Percentiles rank a stretch among this genome's conserved stretches.
These are phyloP conservation scores for Eremochloa ophiuroides DNA, from an alignment of 176 grass and related monocot species.

Conservation along the genomic window DNA sequence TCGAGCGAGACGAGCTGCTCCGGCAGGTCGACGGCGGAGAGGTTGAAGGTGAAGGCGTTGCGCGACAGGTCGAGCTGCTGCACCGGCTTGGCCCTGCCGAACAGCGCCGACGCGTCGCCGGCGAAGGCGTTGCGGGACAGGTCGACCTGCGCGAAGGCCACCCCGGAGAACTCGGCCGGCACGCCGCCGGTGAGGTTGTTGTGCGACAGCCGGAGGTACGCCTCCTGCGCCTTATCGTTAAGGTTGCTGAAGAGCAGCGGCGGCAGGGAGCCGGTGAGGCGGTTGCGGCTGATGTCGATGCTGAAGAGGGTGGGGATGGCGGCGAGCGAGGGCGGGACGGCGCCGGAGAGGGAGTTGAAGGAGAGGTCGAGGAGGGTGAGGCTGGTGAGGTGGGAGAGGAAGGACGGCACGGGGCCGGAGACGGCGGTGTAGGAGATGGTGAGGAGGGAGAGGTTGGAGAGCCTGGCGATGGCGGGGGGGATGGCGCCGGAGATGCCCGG, in stretches of 20 bases:
- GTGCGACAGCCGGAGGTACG: slow-evolving; percentile 49
- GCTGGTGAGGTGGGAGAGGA: slow-evolving; percentile 17
- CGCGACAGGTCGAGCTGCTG: slow-evolving; percentile 55
- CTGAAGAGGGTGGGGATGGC: not conserved
- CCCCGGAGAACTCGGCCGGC: slow-evolving; percentile 30
- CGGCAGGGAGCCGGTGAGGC: slow-evolving; percentile 40
- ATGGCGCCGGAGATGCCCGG: slow-evolving; percentile 47
- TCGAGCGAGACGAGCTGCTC: slow-evolving; percentile 29
- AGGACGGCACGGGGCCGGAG: slow-evolving; percentile 51
- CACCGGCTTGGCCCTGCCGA: slow-evolving; percentile 21
- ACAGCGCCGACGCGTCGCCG: slow-evolving; percentile 35
- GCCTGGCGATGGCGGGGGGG: slow-evolving; percentile 29
- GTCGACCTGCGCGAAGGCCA: slow-evolving; percentile 31
- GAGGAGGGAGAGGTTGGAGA: slow-evolving; percentile 36
- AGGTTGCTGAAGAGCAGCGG: slow-evolving; percentile 15
- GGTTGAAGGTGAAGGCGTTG: slow-evolving; percentile 54
- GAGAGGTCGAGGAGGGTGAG: slow-evolving; percentile 56
- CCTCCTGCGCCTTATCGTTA: not conserved
- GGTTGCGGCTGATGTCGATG: slow-evolving; percentile 65
- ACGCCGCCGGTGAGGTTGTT: slow-evolving; percentile 59
- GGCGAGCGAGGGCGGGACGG: slow-evolving; percentile 44
- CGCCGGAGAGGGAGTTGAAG: slow-evolving; percentile 51
- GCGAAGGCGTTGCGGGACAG: slow-evolving; percentile 59
- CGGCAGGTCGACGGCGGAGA: slow-evolving; percentile 39
- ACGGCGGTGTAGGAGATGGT: slow-evolving; percentile 49